phyloP scores from a whole-genome alignment of 2,329 filamentous ascomycete genomes.

The Calycina herbarum region DNA sequence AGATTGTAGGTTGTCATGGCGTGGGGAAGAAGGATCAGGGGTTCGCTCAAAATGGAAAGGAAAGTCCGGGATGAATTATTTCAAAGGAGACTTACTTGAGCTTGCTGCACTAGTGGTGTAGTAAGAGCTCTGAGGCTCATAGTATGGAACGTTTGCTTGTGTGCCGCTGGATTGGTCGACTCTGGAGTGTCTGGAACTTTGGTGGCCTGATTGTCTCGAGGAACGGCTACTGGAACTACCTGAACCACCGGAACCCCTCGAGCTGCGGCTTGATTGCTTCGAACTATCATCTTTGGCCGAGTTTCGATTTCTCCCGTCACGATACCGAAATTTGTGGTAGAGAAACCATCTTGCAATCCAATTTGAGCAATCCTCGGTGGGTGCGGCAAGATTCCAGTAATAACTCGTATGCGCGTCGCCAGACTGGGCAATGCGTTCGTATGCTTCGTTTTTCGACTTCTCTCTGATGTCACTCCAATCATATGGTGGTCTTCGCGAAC shows the following conservation, averaged over 20 bases:
- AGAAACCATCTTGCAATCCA: slow-evolving; percentile 39
- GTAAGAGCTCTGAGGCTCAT: slow-evolving; percentile 6
- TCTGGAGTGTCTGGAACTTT: slow-evolving; percentile 7
- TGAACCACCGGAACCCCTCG: neutral
- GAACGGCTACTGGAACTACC: neutral
- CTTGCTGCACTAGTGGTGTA: neutral
- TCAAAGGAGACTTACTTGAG: slow-evolving; percentile 6
- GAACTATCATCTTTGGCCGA: slow-evolving; percentile 12
- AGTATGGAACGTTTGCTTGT: slow-evolving; percentile 1
- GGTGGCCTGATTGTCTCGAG: slow-evolving; percentile 8
- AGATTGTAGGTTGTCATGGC: neutral
- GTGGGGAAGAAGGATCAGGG: neutral
- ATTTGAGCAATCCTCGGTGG: slow-evolving; percentile 31
- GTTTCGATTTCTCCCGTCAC: slow-evolving; percentile 37
- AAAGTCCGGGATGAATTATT: neutral
- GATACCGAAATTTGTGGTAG: slow-evolving; percentile 39
- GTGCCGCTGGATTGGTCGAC: neutral
- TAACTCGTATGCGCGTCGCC: slow-evolving; percentile 29
- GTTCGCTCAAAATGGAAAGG: neutral
- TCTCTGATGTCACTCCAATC: slow-evolving; percentile 38
- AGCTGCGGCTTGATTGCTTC: neutral
- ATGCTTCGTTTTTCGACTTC: slow-evolving; percentile 36
- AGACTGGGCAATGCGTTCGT: slow-evolving; percentile 27
- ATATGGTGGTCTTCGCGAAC: slow-evolving; percentile 35
- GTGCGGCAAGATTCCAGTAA: slow-evolving; percentile 34